Base-by-base conservation (phyloP, 2,329 filamentous ascomycete genomes). In the Geosmithia morbida region DNA sequence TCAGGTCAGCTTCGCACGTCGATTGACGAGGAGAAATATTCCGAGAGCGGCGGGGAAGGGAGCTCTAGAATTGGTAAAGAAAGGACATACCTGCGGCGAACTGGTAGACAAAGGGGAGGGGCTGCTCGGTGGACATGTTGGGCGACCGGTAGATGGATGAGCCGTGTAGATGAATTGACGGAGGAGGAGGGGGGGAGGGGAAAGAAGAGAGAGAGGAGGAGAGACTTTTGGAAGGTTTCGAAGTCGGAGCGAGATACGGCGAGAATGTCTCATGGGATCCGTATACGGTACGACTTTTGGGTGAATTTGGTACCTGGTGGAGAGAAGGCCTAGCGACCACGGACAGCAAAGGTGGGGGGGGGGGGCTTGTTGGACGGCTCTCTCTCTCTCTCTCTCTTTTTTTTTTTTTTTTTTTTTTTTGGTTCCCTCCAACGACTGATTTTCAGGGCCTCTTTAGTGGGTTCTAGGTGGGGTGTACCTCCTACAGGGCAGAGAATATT, bases 21-120 rank as follows among this genome's bases (percentile, higher is more conserved):
- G 6, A 37, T 37, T 37, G 33, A 37, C 33, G 33, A 16, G 11
- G 33, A 16, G 5, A 37, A 26, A 26, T 26, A 8, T 26, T 26
- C 33, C 14, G 5, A 19, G 7, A 22, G 40, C n/a, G 8, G 26
- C 19, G 26, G 43, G 18, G n/a, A 29, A 20, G 10, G 41, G 18
- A 11, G 17, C 33, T 6, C 16, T 7, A 20, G 16, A 18, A 18
- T n/a, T 44, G 19, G 22, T 6, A 44, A 46, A 41, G 51, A 50
- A 55, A 56, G 53, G 53, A 71, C 78, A 61, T 62, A 81, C 89
- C 89, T 61, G 90, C 89, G 65, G 82, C 85, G 74, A 97, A 95
- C 72, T 95, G 89, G 80, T 96, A 96, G 57, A 80, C 67, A 69
- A 96, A 96, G 50, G 87, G 87, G 56, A 96, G 79, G 50, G 89